phyloP scores from a whole-genome alignment of 2,329 filamentous ascomycete species.

The Xylaria sp. region DNA sequence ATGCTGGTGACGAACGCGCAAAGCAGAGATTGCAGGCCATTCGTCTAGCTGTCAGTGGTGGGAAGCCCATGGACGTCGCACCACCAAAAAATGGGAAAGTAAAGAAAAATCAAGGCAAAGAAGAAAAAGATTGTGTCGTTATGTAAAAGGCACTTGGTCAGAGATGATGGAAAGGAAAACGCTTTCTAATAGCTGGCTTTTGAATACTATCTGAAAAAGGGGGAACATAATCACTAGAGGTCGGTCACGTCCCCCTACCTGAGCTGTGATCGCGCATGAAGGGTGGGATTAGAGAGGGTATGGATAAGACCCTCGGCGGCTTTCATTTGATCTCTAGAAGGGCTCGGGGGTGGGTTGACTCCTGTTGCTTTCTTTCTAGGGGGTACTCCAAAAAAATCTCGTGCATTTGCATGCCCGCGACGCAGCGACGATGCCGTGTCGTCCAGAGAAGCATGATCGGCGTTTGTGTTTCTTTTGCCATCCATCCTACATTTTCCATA shows the following conservation, averaged over 20 bases:
- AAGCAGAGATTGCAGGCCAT: conserved; percentile 89
- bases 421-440: conserved; percentile 21
- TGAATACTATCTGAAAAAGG: conserved; percentile 30
- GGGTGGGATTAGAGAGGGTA: conserved; percentile 24
- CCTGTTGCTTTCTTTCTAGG: conserved; percentile 27
- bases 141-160: conserved; percentile 57
- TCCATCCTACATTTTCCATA: conserved; percentile 10
- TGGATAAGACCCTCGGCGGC: conserved; percentile 18
- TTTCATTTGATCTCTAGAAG: conserved; percentile 31
- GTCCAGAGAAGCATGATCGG: conserved; percentile 33
- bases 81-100: conserved; percentile 63
- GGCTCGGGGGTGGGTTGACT: conserved; percentile 21
- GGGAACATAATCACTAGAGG: conserved; percentile 11
- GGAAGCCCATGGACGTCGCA: conserved; percentile 66
- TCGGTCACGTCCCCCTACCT: neutral
- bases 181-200: conserved; percentile 4
- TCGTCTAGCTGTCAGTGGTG: conserved; percentile 76
- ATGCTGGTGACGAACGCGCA: conserved; percentile 89
- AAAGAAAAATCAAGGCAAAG: conserved; percentile 55
- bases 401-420: conserved; percentile 36
- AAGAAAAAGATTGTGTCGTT: conserved; percentile 65
- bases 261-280: conserved; percentile 15
- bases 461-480: conserved; percentile 32
- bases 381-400: conserved; percentile 26
- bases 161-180: conserved; percentile 10